Evolutionary conservation across 352 stramenopile genomes (phyloP).

Genomic region (Phytophthora pinifolia): DNA sequence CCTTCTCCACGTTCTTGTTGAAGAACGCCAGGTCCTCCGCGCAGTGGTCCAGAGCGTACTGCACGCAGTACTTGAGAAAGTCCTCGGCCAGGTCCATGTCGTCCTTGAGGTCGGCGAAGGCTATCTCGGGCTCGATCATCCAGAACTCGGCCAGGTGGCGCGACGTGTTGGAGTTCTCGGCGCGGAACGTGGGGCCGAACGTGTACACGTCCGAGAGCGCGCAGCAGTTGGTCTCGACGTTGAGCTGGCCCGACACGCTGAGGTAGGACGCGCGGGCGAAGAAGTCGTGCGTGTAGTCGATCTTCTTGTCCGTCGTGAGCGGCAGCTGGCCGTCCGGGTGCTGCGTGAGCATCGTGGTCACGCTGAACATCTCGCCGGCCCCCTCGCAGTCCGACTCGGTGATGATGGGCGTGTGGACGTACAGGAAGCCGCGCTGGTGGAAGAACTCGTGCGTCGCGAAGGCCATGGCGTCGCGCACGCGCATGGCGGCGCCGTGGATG

Average conservation of each 20-base stretch:
- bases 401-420: constrained; percentile 96
- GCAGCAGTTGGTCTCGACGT: constrained; percentile 94
- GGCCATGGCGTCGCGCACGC: constrained; percentile 92
- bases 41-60: constrained; percentile 93
- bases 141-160: constrained; percentile 98
- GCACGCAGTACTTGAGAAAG: constrained; percentile 95
- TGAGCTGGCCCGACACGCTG: constrained; percentile 97
- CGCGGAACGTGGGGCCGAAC: constrained; percentile 99
- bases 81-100: constrained; percentile 96
- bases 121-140: constrained; percentile 98
- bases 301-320: constrained; percentile 52
- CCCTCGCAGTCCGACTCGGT: constrained; percentile 98
- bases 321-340: constrained; percentile 74
- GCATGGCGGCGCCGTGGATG: constrained; percentile 91
- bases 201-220: constrained; percentile 94
- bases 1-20: constrained; percentile 92
- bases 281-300: constrained; percentile 94
- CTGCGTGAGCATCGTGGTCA: constrained; percentile 91
- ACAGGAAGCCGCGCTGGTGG: constrained; percentile 91
- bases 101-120: constrained; percentile 87
- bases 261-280: constrained; percentile 88
- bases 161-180: constrained; percentile 98
- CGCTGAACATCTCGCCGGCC: constrained; percentile 96
- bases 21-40: constrained; percentile 94
- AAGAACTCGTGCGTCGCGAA: constrained; percentile 95